Base-by-base conservation (phyloP, 352 stramenopile genomes). In the Globisporangium camurandrum region DNA sequence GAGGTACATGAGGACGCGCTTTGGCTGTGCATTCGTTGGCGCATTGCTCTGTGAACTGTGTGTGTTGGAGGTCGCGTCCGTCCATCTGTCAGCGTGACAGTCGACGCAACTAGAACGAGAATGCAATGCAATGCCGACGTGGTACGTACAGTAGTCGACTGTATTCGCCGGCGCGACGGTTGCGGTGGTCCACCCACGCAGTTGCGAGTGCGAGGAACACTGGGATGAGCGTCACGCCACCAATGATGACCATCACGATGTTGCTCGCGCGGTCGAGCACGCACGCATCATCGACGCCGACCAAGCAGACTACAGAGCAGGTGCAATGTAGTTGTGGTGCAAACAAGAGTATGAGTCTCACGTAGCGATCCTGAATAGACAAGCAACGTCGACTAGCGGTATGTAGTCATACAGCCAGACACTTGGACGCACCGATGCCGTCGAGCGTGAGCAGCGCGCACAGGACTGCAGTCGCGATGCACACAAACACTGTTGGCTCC, bases 201-300 rank as follows among this genome's bases (percentile, higher is more conserved):
- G 66, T 62, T 16, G 59, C 14, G 10, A 84, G 52, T 37, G 72
- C 77, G 0, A 59, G 49, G 5, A 56, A 28, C 5, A 83, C 37
- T 2, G 75, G 75, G 14, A 76, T 51, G 12, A 87, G 59, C 43
- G 69, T 82, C 30, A 58, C 64, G 38, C 51, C 53, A 27, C 71
- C 73, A 20, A 85, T 67, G 61, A 85, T 75, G n/a, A 71, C 46
- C 50, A 84, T 74, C 26, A 82, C 69, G 45, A 81, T 75, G 52
- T 75, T 84, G 65, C 56, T 72, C 16, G 67, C 30, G 19, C 51
- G 47, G n/a, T 64, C 46, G 28, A 84, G 50, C 34, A 84, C 26
- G 31, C 71, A 84, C 4, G 59, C 51, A 1, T 59, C 28, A 9
- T 75, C 63, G 6, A 69, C n/a, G n/a, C 55, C 56, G 1, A n/a